Percentiles rank a stretch among this genome's conserved stretches.
Conservation (phyloP, 768 basidiomycete genomes). For the Naematelia aurantialba region DNA sequence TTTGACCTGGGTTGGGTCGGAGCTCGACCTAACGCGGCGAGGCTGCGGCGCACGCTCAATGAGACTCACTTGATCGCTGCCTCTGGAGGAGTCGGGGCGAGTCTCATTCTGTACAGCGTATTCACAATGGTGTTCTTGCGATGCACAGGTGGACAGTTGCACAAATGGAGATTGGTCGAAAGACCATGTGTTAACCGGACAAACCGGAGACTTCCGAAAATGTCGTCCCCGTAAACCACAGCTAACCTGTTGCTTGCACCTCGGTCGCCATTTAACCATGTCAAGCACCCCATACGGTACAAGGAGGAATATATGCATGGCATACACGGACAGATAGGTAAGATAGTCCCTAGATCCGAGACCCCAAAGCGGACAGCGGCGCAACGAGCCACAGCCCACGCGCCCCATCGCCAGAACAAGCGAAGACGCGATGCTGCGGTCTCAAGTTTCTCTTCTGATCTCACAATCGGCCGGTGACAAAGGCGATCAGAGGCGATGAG, state of each 20-base stretch:
- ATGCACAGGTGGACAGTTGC: background rate
- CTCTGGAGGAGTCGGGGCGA: conserved; percentile 35
- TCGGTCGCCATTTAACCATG: too few relatives aligned
- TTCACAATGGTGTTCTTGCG: background rate
- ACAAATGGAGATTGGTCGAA: background rate
- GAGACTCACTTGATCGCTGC: conserved; percentile 38
- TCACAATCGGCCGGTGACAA: too few relatives aligned
- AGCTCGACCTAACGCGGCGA: background rate
- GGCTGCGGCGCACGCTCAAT: background rate
- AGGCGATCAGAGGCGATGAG: too few relatives aligned
- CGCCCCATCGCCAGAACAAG: too few relatives aligned
- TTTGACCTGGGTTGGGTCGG: too few relatives aligned
- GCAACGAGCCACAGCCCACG: background rate
- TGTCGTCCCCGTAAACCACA: too few relatives aligned
- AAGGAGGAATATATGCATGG: background rate
- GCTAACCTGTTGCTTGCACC: too few relatives aligned
- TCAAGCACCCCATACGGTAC: too few relatives aligned
- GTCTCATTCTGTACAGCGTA: conserved; percentile 25
- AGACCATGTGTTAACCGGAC: background rate
- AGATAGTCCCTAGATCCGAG: background rate
- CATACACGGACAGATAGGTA: background rate
- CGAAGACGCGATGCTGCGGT: too few relatives aligned
- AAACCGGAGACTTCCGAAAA: too few relatives aligned
- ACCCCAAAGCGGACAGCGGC: background rate
- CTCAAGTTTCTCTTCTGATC: too few relatives aligned